A percentile compares a stretch with the other conserved stretches of the same genome.
phyloP scores from a whole-genome alignment of 2,329 filamentous ascomycete genomes.

The Xylaria sp. region DNA sequence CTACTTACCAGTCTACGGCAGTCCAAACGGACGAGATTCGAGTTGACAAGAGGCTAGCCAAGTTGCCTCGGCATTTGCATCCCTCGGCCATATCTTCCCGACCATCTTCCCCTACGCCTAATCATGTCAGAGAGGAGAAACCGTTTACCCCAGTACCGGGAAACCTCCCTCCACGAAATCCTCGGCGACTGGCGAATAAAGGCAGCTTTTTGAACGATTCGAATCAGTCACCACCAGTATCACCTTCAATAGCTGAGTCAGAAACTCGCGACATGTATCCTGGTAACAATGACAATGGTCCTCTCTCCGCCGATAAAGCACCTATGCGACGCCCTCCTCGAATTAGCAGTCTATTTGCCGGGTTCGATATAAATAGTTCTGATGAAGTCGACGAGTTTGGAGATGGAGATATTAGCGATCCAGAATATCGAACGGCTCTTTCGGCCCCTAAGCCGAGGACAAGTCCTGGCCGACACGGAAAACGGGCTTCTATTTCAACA shows the following conservation, averaged over 20 bases:
- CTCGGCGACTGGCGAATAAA: slow-evolving; percentile 63
- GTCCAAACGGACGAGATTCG: slow-evolving; percentile 93
- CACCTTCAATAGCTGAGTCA: slow-evolving; percentile 44
- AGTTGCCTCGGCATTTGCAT: slow-evolving; percentile 80
- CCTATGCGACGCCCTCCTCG: slow-evolving; percentile 76
- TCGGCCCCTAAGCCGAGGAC: slow-evolving; percentile 69
- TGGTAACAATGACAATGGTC: slow-evolving; percentile 83
- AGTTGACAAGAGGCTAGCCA: slow-evolving; percentile 79
- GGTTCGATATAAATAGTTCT: slow-evolving; percentile 79
- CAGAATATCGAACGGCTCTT: slow-evolving; percentile 73
- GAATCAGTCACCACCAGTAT: slow-evolving; percentile 61
- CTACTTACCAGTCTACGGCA: slow-evolving; percentile 60
- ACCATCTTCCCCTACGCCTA: slow-evolving; percentile 63
- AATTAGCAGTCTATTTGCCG: slow-evolving; percentile 87
- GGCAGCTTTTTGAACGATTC: slow-evolving; percentile 59
- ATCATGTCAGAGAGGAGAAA: slow-evolving; percentile 52
- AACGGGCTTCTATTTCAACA: slow-evolving; percentile 56
- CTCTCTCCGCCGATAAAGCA: slow-evolving; percentile 69
- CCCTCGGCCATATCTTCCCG: slow-evolving; percentile 78
- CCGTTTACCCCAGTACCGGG: slow-evolving; percentile 65
- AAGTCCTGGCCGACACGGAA: slow-evolving; percentile 53
- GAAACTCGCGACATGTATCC: slow-evolving; percentile 75
- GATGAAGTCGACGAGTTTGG: slow-evolving; percentile 73
- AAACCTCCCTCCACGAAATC: slow-evolving; percentile 69
- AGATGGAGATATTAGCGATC: slow-evolving; percentile 71